Evolutionary conservation across 1,284 basidiomycete genomes (phyloP), one percentile per base, ranked within the genome.

Genomic region (Austroboletus novae-zelandiae): DNA sequence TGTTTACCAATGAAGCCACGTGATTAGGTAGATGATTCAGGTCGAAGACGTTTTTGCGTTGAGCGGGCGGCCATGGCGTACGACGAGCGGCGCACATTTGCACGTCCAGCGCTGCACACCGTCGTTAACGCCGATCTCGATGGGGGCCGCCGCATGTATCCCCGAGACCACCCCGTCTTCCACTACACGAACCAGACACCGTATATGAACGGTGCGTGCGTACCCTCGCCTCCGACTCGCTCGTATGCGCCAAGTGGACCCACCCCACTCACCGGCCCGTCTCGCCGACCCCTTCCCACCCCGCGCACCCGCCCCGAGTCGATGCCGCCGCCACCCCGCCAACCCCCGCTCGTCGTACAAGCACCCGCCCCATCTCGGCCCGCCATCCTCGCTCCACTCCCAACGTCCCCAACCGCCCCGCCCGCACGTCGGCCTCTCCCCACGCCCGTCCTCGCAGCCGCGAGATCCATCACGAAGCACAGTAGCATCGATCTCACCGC

Each of bases 301-400:
- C 64, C 64, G 8, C 66, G 61, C 25, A 14, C 56, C 3, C 68
- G 68, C 29, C 65, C 65, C 18, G 65, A 70, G 48, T 69, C 67
- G 4, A 57, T 66, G 51, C 64, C 64, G 8, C 66, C 55, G 0
- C 52, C 58, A 0, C 43, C 17, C 36, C 65, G 62, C 40, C 55
- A 58, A 10, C 2, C 40, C n/a, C 62, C 60, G 35, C 60, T 60
- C 52, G 45, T 56, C 61, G 55, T 66, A 4, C 67, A 68, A n/a
- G 57, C 64, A 3, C 64, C 64, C 37, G 67, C 64, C 0, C 64
- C 64, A 3, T 68, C 64, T 29, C 59, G 66, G 11, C 64, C 64
- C 36, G 62, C 53, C 45, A 64, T 68, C 15, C 59, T 68, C 20
- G 53, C 61, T 25, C 45, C 61, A 10, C 40, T 61, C 29, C 27